Conservation (phyloP, 495 filamentous ascomycete genomes). For the Aspergillus biplanus region DNA sequence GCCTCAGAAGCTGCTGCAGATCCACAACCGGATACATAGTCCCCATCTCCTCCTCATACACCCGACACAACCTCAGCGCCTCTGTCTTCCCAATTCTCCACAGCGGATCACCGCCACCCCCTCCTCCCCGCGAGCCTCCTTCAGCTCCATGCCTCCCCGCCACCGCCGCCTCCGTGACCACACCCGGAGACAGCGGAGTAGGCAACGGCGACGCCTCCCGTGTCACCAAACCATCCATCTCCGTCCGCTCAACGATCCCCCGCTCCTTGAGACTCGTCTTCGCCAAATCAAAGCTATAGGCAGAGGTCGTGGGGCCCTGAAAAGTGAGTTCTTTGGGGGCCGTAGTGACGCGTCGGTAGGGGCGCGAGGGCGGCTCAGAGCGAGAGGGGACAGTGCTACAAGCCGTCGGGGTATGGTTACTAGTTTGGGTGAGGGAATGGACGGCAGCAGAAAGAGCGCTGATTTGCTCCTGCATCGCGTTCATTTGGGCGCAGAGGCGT, state of each 20-base stretch:
- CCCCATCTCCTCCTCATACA: conserved; percentile 85
- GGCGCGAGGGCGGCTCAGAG: conserved; percentile 2
- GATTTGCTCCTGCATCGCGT: conserved; percentile 44
- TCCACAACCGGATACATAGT: conserved; percentile 84
- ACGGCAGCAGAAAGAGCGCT: conserved; percentile 34
- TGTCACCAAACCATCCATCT: conserved; percentile 51
- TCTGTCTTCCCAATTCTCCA: conserved; percentile 77
- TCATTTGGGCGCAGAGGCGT: conserved; percentile 41
- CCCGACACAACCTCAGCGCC: conserved; percentile 69
- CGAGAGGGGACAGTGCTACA: not conserved
- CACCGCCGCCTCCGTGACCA: conserved; percentile 10
- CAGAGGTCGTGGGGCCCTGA: conserved; percentile 79
- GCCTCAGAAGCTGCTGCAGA: conserved; percentile 62
- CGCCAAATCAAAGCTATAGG: conserved; percentile 79
- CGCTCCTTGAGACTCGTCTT: conserved; percentile 80
- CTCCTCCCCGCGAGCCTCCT: not conserved
- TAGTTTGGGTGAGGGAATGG: conserved; percentile 28
- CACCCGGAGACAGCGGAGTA: conserved; percentile 52
- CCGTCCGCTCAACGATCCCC: conserved; percentile 62
- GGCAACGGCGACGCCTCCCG: conserved; percentile 52
- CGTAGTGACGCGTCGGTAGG: conserved; percentile 28
- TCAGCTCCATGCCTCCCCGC: conserved; percentile 29
- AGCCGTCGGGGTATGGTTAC: not conserved
- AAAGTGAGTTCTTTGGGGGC: conserved; percentile 53
- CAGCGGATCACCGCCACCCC: conserved; percentile 62